A percentile compares a stretch with the other conserved stretches of the same genome.
Evolutionary conservation across 2,329 filamentous ascomycete species (phyloP).

Genomic region (Orbilia oligospora): DNA sequence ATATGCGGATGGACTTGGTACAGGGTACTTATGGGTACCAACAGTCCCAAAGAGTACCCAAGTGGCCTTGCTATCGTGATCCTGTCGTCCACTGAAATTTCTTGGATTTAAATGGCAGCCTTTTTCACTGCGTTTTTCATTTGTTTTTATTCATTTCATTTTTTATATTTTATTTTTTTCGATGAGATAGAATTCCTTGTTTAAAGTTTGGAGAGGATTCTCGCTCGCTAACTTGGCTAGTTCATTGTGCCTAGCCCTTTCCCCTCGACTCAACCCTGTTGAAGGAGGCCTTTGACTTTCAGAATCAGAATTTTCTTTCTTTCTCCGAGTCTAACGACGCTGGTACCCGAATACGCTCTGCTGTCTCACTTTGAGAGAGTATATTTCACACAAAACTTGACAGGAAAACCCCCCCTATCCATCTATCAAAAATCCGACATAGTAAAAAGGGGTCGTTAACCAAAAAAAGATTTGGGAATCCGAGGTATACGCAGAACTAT

Average conservation of each 20-base stretch:
- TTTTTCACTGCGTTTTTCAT: conserved; percentile 16
- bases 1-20: conserved; percentile 55
- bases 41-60: conserved; percentile 25
- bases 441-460: not conserved
- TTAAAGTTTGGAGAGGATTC: conserved; percentile 45
- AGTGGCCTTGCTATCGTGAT: conserved; percentile 48
- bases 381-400: conserved; percentile 42
- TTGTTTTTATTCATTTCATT: conserved; percentile 33
- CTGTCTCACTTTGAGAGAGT: conserved; percentile 38
- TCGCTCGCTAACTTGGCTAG: conserved; percentile 52
- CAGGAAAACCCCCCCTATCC: conserved; percentile 7
- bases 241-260: conserved; percentile 39
- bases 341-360: conserved; percentile 38
- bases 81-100: conserved; percentile 22
- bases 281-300: conserved; percentile 24
- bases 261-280: conserved; percentile 42
- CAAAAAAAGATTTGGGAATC: conserved; percentile 15
- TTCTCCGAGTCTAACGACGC: conserved; percentile 27
- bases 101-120: conserved; percentile 46
- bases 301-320: conserved; percentile 2
- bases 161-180: not conserved
- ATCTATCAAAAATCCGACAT: not conserved
- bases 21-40: conserved; percentile 36
- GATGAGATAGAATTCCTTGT: conserved; percentile 35
- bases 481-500: conserved; percentile 4